Evolutionary conservation across 2,329 filamentous ascomycete species (phyloP), one percentile per base, ranked within the genome.

Genomic region (Cladophialophora psammophila): DNA sequence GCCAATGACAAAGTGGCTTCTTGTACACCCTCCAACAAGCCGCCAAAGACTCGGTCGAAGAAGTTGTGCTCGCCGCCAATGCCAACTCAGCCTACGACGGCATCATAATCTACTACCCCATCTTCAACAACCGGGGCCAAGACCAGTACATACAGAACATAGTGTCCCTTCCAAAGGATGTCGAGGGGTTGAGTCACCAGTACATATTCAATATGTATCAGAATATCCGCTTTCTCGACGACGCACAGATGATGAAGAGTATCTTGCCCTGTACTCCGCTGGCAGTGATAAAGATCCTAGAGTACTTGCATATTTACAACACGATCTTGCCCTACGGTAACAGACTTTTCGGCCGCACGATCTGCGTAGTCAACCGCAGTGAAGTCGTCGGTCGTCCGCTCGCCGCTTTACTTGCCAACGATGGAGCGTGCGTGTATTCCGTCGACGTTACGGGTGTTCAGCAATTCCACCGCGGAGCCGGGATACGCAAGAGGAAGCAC

Each of bases 141-240:
- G 95, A 99, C 80, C 91, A 92, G 79, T 98, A 98, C 79, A 88
- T 99, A 72, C 94, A 98, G 81, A 94, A 97, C 82, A 92, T 96
- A 2, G 93, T 97, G 64, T 89, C 92, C 64, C 86, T 97, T 52
- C 82, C 87, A 79, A 98, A 99, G 81, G 95, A 99, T 76, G 94
- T 99, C 72, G 95, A 99, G 80, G 95, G 95, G 40, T 88, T 99
- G 66, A 93, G 91, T 74, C 94, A 97, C 80, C 90, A 90, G 77
- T 94, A 98, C 82, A 91, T 98, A 76, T 94, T 94, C 87, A 99
- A 99, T 86, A 97, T 99, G 94, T 99, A 98, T 82, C 92, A 97
- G 84, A 99, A 99, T 82, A 88, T 96, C 75, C 92, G 95, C 72
- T 98, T 94, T 83, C 85, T 99, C 64, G 95, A 99, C 80, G 90